Evolutionary conservation across 2,329 filamentous ascomycete species (phyloP).

Genomic region (Penicillium psychrosexuale): DNA sequence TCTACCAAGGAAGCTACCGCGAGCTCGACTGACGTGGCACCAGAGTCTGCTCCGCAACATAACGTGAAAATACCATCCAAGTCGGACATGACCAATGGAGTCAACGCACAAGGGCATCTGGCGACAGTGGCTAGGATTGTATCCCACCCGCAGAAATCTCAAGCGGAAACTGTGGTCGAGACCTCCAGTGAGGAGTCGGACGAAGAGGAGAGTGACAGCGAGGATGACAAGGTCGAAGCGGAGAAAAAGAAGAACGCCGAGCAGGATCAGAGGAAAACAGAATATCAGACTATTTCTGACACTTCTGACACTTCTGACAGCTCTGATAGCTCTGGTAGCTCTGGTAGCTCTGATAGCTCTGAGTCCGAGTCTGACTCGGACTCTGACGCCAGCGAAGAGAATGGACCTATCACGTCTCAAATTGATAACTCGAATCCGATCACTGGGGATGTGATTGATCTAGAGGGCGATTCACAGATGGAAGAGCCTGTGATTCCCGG

Average conservation of each 20-base stretch:
- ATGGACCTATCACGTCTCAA: not conserved
- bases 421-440: not conserved
- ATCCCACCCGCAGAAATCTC: not conserved
- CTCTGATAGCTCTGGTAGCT: too few species aligned
- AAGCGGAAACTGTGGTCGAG: not conserved
- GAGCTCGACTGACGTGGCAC: not conserved
- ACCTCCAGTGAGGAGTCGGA: not conserved
- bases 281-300: not conserved
- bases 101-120: not conserved
- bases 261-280: not conserved
- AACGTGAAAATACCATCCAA: not conserved
- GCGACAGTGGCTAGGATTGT: not conserved
- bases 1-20: not conserved
- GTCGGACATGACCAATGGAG: not conserved
- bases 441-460: not conserved
- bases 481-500: not conserved
- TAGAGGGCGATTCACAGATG: slow-evolving; percentile 21
- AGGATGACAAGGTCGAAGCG: not conserved
- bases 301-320: not conserved
- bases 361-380: not conserved
- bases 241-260: not conserved
- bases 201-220: not conserved
- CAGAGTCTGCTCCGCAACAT: not conserved
- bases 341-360: too few species aligned
- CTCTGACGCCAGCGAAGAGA: not conserved